Evolutionary conservation across 306 rosid species (phyloP).

Genomic region (Cucurbita argyrosperma): DNA sequence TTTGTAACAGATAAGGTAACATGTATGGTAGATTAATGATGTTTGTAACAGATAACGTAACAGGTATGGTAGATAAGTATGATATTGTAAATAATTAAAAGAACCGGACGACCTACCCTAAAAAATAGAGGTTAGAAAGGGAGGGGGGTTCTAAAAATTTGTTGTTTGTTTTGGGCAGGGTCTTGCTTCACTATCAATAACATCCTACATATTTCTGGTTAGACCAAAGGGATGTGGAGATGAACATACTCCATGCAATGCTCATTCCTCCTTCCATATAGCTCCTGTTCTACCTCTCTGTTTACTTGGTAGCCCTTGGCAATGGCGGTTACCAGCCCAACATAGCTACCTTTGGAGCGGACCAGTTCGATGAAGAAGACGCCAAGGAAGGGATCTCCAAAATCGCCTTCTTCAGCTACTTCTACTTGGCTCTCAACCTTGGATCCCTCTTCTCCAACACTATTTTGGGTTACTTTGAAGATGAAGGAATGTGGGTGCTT

Average conservation of each 20-base stretch:
- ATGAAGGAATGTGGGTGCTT: slow-evolving; percentile 48
- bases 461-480: slow-evolving; percentile 60
- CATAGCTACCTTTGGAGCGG: slow-evolving; percentile 79
- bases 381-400: slow-evolving; percentile 45
- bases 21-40: too few relatives aligned
- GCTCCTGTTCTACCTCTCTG: slow-evolving; percentile 41
- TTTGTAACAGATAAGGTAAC: too few relatives aligned
- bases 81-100: too few relatives aligned
- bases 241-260: slow-evolving; percentile 30
- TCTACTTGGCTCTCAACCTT: slow-evolving; percentile 64
- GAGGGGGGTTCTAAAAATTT: too few relatives aligned
- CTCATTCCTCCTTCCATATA: slow-evolving; percentile 20
- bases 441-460: slow-evolving; percentile 82
- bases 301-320: slow-evolving; percentile 57
- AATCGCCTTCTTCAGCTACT: slow-evolving; percentile 64
- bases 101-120: too few relatives aligned
- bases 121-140: too few relatives aligned
- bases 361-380: slow-evolving; percentile 72
- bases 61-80: too few relatives aligned
- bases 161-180: slow-evolving; percentile 31
- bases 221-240: slow-evolving; percentile 58
- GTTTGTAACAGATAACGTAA: too few relatives aligned
- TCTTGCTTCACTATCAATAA: slow-evolving; percentile 33
- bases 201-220: slow-evolving; percentile 41
- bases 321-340: slow-evolving; percentile 80